Evolutionary conservation across 2,329 filamentous ascomycete genomes (phyloP).

Genomic region (Dothistroma pini): DNA sequence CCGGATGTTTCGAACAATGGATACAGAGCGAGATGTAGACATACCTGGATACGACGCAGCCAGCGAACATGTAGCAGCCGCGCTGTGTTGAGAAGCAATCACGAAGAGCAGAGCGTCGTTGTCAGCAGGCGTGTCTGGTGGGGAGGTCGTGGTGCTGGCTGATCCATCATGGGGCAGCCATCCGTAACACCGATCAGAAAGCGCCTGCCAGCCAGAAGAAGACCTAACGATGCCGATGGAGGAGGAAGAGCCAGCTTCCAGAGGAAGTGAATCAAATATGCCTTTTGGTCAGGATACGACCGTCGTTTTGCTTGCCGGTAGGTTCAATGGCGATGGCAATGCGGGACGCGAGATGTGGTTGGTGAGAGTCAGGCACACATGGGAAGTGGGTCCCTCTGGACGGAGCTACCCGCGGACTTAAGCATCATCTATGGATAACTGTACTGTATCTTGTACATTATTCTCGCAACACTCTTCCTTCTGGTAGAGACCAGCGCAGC

Average conservation of each 20-base stretch:
- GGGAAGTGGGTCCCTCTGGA: background rate
- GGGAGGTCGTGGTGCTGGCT: background rate
- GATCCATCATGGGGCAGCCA: slow-evolving; percentile 3
- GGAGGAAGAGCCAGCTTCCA: slow-evolving; percentile 3
- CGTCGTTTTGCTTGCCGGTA: no score
- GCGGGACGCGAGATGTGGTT: background rate
- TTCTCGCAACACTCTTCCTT: background rate
- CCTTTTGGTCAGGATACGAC: no score
- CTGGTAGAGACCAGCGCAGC: background rate
- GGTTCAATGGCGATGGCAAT: background rate
- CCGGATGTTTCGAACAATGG: background rate
- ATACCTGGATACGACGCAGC: background rate
- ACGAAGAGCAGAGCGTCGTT: background rate
- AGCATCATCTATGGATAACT: background rate
- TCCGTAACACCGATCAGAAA: background rate
- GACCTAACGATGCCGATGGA: background rate
- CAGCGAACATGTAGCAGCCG: background rate
- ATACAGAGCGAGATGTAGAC: background rate
- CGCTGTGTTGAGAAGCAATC: background rate
- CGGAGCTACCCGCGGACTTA: background rate
- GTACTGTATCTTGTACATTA: background rate
- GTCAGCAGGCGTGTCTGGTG: slow-evolving; percentile 6
- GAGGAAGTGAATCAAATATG: background rate
- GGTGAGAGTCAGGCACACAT: background rate
- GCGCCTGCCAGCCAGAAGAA: background rate